A percentile compares a stretch with the other conserved stretches of the same genome.
phyloP scores from a whole-genome alignment of 2,329 filamentous ascomycete genomes.

The Paraphoma chrysanthemicola region DNA sequence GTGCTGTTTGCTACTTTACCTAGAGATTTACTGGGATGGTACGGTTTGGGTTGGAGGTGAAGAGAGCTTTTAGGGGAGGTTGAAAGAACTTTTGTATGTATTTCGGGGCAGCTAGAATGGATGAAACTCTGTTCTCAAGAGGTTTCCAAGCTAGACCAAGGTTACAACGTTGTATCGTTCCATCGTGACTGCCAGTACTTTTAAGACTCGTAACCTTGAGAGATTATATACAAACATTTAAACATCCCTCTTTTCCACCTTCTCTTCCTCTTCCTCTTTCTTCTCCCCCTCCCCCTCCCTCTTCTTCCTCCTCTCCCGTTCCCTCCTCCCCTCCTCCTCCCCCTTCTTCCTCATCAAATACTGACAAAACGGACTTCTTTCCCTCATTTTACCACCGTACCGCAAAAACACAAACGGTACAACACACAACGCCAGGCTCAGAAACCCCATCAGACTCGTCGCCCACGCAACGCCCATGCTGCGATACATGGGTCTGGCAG shows the following conservation, averaged over 20 bases:
- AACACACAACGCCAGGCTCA: slow-evolving; percentile 58
- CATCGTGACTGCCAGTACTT: too few relatives aligned
- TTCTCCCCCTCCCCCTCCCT: slow-evolving; percentile 7
- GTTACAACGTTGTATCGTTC: too few relatives aligned
- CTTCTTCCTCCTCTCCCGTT: slow-evolving; percentile 21
- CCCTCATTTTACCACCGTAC: slow-evolving; percentile 62
- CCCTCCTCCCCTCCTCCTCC: slow-evolving; percentile 33
- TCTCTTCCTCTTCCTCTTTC: slow-evolving; percentile 10
- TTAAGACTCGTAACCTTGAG: too few relatives aligned
- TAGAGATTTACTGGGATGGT: too few relatives aligned
- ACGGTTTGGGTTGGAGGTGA: too few relatives aligned
- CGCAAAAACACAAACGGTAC: slow-evolving; percentile 67
- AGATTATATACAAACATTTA: too few relatives aligned
- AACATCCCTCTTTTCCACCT: background rate
- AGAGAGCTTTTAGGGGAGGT: too few relatives aligned
- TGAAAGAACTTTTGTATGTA: too few relatives aligned
- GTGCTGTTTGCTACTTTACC: too few relatives aligned
- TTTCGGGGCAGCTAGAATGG: too few relatives aligned
- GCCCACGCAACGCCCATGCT: slow-evolving; percentile 74
- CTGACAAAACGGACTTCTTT: slow-evolving; percentile 67
- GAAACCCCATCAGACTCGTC: slow-evolving; percentile 58
- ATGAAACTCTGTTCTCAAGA: too few relatives aligned
- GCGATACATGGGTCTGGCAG: slow-evolving; percentile 66
- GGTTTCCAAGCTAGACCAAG: too few relatives aligned
- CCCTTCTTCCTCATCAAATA: slow-evolving; percentile 55